Percentiles rank a stretch among this genome's conserved stretches.
phyloP scores from a whole-genome alignment of 2,329 filamentous ascomycete species.

The Botrytis tulipae region DNA sequence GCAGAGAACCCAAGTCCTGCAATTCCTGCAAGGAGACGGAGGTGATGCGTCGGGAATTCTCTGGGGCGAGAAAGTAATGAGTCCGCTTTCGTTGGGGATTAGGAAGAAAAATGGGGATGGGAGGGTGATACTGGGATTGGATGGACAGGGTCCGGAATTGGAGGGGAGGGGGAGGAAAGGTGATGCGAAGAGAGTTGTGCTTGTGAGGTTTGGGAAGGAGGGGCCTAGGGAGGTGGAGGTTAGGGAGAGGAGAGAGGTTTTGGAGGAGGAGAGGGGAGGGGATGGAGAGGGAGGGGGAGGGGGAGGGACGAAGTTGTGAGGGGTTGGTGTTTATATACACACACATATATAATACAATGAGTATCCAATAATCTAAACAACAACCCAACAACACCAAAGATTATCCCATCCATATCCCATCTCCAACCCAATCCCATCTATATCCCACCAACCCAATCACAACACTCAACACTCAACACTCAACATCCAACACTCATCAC shows the following conservation, averaged over 20 bases:
- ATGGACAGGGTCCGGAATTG: conserved; percentile 57
- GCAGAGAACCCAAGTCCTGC: conserved; percentile 53
- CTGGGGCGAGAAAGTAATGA: conserved; percentile 63
- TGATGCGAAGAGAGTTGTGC: conserved; percentile 57
- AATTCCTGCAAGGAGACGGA: conserved; percentile 50
- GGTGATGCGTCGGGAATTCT: conserved; percentile 42
- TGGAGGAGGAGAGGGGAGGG: conserved; percentile 46
- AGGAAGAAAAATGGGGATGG: conserved; percentile 47
- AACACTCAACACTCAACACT: too few species aligned
- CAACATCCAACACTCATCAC: too few species aligned
- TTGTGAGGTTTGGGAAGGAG: conserved; percentile 53
- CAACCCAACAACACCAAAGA: too few species aligned
- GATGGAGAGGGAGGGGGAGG: conserved; percentile 47
- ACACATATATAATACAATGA: accelerated
- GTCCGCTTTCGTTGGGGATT: conserved; percentile 49
- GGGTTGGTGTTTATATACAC: background rate
- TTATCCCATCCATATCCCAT: too few species aligned
- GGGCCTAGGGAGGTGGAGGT: conserved; percentile 56
- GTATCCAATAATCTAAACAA: too few species aligned
- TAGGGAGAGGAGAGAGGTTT: conserved; percentile 48
- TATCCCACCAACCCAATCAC: too few species aligned
- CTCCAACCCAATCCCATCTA: too few species aligned
- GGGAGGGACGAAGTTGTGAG: conserved; percentile 51
- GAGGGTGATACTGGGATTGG: conserved; percentile 54
- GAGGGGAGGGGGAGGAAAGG: conserved; percentile 49